Conservation (phyloP, 768 basidiomycete species). For the Hortiboletus flavorubellus region DNA sequence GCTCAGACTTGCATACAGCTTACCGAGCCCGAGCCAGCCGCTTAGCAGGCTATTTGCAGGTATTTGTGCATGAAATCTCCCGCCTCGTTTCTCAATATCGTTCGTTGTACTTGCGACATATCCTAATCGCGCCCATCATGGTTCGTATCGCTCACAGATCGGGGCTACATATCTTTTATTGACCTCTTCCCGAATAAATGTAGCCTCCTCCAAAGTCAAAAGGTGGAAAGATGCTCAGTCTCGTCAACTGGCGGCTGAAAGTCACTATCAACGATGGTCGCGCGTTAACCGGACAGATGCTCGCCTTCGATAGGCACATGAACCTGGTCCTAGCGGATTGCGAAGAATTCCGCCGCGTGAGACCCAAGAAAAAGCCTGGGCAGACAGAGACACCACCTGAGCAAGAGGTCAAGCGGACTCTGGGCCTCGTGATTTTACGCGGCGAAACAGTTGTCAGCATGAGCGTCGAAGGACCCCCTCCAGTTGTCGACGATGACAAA, state of each 20-base stretch:
- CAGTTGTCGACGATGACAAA: constrained; percentile 86
- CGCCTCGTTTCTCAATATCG: constrained; percentile 26
- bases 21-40: too few species aligned
- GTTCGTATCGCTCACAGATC: constrained; percentile 35
- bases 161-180: neutral
- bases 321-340: constrained; percentile 98
- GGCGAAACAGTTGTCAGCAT: constrained; percentile 96
- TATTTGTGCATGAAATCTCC: constrained; percentile 29
- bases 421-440: constrained; percentile 95
- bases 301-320: constrained; percentile 99
- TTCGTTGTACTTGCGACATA: constrained; percentile 17
- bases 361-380: constrained; percentile 88
- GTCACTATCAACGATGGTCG: constrained; percentile 98
- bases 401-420: constrained; percentile 93
- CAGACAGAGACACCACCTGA: constrained; percentile 66
- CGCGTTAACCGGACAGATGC: constrained; percentile 95
- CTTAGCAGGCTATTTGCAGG: constrained; percentile 26
- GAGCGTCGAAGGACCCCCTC: constrained; percentile 93
- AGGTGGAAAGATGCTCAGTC: constrained; percentile 95
- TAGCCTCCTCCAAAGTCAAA: constrained; percentile 96
- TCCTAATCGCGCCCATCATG: constrained; percentile 52
- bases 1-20: neutral
- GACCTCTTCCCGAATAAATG: constrained; percentile 3
- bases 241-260: constrained; percentile 97
- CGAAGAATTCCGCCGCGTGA: constrained; percentile 92